phyloP scores from a whole-genome alignment of 192 early-diverging fungal species.

The Pecoramyces ruminantium region DNA sequence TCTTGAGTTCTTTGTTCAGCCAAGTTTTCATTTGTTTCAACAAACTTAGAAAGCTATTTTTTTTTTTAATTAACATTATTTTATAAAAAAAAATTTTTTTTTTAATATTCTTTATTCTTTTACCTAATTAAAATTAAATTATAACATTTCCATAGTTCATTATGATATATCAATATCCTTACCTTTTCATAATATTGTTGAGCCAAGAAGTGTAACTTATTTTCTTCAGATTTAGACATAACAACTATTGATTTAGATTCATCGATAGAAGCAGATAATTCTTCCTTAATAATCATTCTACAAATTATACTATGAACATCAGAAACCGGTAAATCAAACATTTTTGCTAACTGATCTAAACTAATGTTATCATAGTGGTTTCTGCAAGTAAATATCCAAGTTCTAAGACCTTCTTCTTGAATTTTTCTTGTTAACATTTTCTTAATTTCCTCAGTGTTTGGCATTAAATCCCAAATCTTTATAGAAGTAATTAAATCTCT shows the following conservation, averaged over 20 bases:
- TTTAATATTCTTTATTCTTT: too few relatives aligned
- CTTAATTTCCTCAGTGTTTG: conserved; percentile 67
- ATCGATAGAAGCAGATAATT: conserved; percentile 76
- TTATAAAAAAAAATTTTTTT: too few relatives aligned
- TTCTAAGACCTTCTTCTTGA: conserved; percentile 89
- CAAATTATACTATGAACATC: conserved; percentile 61
- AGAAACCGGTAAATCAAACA: conserved; percentile 64
- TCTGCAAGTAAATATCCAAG: conserved; percentile 86
- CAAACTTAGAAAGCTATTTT: neutral
- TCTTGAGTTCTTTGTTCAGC: neutral
- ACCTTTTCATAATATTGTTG: neutral
- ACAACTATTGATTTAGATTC: conserved; percentile 64
- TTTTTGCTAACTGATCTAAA: conserved; percentile 57
- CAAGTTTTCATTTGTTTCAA: neutral
- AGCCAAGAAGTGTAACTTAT: neutral
- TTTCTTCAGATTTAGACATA: conserved; percentile 15
- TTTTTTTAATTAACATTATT: neutral
- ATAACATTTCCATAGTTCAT: too few relatives aligned
- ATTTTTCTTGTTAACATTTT: conserved; percentile 78
- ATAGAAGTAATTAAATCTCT: conserved; percentile 70
- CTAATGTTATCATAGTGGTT: conserved; percentile 79
- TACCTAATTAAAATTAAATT: too few relatives aligned
- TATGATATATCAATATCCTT: too few relatives aligned
- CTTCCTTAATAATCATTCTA: conserved; percentile 88
- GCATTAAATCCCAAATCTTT: conserved; percentile 92